Base-by-base conservation (phyloP, 768 basidiomycete genomes). In the Rhodotorula sphaerocarpa region DNA sequence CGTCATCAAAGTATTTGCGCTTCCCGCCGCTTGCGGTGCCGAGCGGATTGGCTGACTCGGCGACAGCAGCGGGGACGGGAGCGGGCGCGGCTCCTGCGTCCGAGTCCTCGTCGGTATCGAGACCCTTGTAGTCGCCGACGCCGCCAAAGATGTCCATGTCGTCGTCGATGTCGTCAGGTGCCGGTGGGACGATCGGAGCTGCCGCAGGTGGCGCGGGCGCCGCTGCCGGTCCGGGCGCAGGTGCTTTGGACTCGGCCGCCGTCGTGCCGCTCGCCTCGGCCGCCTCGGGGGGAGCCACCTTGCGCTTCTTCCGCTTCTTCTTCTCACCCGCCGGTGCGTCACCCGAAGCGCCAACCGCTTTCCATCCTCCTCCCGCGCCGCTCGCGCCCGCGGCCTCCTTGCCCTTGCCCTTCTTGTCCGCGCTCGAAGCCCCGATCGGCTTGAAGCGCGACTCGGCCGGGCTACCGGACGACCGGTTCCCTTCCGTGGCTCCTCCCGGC, bases 351-450 rank as follows among this genome's bases (percentile, higher is more conserved):
- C 21, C 44, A 41, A 59, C 36, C 27, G 34, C 23, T 43, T 45
- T 53, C 50, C 50, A 59, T 20, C 58, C 48, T 3, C 28, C 57
- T 3, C 57, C 16, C 36, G 36, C 57, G 5, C 28, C 9, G 20
- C 42, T 31, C 18, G 62, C 47, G 5, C 33, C 50, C 3, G 46
- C 42, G 5, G 31, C 44, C 59, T 65, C 59, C 63, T 55, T 59
- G 4, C 63, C 63, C 36, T 60, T 65, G 9, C 62, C 62, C 42
- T 54, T 30, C 11, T 11, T 34, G 16, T 45, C 39, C 2, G 23
- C 34, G 23, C 20, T 46, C n/a, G 15, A 15, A 25, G 79, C 80
- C 48, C 86, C 85, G 43, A 81, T 79, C 5, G 78, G 78, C 55
- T 75, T 80, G 72, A 82, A 81, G 68, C 57, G 42, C 42, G 48